A percentile compares a stretch with the other conserved stretches of the same genome.
phyloP scores from a whole-genome alignment of 371 early-diverging fungal genomes.

The Rozella allomycis region DNA sequence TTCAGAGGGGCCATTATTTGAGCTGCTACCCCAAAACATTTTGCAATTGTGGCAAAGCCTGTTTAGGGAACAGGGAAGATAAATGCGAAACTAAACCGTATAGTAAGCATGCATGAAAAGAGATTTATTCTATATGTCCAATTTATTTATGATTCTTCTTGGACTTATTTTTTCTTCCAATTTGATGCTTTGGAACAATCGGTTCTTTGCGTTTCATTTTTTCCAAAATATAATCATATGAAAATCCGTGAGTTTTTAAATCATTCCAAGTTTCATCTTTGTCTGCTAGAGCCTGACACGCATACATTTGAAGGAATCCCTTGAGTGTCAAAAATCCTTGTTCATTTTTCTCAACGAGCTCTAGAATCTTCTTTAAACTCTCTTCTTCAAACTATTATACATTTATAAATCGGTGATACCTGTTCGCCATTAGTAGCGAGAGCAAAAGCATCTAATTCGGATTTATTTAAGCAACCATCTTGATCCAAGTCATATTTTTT shows the following conservation, averaged over 20 bases:
- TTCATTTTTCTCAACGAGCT: slow-evolving; percentile 30
- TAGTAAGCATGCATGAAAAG: too few relatives aligned
- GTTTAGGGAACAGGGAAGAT: too few relatives aligned
- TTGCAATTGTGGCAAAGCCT: too few relatives aligned
- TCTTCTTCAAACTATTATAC: slow-evolving; percentile 37
- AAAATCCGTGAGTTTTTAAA: slow-evolving; percentile 36
- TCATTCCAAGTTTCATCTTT: slow-evolving; percentile 50
- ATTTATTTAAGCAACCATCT: slow-evolving; percentile 32
- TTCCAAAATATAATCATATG: too few relatives aligned
- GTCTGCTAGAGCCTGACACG: slow-evolving; percentile 37
- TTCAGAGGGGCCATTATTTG: too few relatives aligned
- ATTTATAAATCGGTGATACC: slow-evolving; percentile 11
- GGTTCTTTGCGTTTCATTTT: too few relatives aligned
- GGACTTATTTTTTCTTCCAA: too few relatives aligned
- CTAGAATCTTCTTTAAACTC: slow-evolving; percentile 32
- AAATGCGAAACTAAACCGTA: too few relatives aligned
- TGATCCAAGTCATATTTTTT: slow-evolving; percentile 38
- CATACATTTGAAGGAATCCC: slow-evolving; percentile 51
- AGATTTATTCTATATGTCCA: too few relatives aligned
- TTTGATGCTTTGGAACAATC: too few relatives aligned
- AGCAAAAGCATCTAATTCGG: slow-evolving; percentile 45
- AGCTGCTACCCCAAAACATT: too few relatives aligned
- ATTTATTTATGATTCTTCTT: too few relatives aligned
- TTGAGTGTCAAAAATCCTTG: slow-evolving; percentile 28
- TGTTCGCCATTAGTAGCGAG: slow-evolving; percentile 42